These are phyloP conservation scores for Chalciporus pseudorubinellus DNA, from an alignment of 768 basidiomycete genomes.

Conservation along the genomic window DNA sequence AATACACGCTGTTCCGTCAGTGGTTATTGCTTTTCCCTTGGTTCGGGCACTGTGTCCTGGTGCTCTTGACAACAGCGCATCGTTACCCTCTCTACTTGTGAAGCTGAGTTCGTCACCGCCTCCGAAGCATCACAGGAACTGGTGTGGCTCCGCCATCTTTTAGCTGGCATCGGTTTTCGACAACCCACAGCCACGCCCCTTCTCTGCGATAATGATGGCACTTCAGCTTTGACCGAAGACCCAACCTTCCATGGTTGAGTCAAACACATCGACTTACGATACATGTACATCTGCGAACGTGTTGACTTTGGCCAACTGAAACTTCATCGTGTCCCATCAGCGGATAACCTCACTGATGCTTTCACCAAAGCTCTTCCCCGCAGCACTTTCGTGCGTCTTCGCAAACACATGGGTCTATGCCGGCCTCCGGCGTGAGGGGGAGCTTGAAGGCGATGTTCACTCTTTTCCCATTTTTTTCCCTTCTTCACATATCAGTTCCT, in stretches of 20 bases:
- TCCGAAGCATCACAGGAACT: constrained; percentile 33
- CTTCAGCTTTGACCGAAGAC: constrained; percentile 36
- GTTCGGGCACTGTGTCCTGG: constrained; percentile 27
- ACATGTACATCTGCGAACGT: constrained; percentile 38
- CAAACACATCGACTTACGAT: constrained; percentile 46
- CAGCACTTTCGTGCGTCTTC: constrained; percentile 14
- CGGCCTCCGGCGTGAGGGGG: neutral
- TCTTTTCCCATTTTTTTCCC: no score
- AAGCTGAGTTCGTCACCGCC: constrained; percentile 44
- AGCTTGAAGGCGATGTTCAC: neutral
- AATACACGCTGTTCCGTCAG: constrained; percentile 21
- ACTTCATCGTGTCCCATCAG: constrained; percentile 31
- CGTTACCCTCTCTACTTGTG: constrained; percentile 39
- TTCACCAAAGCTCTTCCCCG: constrained; percentile 39
- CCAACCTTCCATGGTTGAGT: constrained; percentile 34
- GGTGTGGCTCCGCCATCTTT: constrained; percentile 33
- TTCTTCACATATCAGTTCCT: no score
- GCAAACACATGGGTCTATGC: constrained; percentile 15
- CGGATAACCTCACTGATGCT: constrained; percentile 37
- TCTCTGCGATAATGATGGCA: constrained; percentile 38
- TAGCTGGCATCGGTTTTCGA: constrained; percentile 14
- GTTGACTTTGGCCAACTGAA: constrained; percentile 24
- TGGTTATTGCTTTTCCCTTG: constrained; percentile 22
- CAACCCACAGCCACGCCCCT: constrained; percentile 8
- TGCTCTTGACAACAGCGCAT: constrained; percentile 37